phyloP scores from a whole-genome alignment of 2,329 filamentous ascomycete species.

The Allantophomopsis cytisporea region DNA sequence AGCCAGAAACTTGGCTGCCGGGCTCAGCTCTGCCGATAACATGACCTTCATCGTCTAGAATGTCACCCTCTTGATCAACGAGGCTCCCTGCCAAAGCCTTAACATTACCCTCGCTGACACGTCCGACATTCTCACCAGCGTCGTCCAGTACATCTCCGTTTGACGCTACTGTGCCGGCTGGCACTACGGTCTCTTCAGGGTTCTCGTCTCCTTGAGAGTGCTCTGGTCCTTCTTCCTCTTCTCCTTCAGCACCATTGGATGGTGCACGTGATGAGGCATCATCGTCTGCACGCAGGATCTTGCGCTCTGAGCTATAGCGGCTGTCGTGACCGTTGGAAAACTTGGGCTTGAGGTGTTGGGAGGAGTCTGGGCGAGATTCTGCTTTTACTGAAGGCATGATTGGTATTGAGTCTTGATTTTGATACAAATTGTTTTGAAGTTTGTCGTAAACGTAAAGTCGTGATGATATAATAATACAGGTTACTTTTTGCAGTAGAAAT shows the following conservation, averaged over 20 bases:
- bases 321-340: too few species aligned
- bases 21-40: slow-evolving; percentile 25
- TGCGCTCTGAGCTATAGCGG: too few species aligned
- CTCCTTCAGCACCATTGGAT: neutral
- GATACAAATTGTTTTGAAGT: too few species aligned
- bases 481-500: too few species aligned
- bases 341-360: too few species aligned
- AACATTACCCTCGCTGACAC: slow-evolving; percentile 33
- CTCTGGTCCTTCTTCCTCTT: slow-evolving; percentile 9
- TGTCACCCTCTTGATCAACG: slow-evolving; percentile 38
- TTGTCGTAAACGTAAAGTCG: too few species aligned
- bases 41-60: slow-evolving; percentile 38
- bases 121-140: slow-evolving; percentile 36
- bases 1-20: neutral
- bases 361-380: too few species aligned
- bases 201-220: slow-evolving; percentile 9
- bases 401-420: too few species aligned
- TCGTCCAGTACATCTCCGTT: slow-evolving; percentile 40
- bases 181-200: slow-evolving; percentile 1
- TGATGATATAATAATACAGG: too few species aligned
- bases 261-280: too few species aligned
- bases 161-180: slow-evolving; percentile 22
- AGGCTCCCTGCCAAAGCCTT: slow-evolving; percentile 29
- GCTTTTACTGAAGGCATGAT: too few species aligned
- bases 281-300: too few species aligned